Evolutionary conservation across 192 early-diverging fungal genomes (phyloP).

Genomic region (Podila verticillata): DNA sequence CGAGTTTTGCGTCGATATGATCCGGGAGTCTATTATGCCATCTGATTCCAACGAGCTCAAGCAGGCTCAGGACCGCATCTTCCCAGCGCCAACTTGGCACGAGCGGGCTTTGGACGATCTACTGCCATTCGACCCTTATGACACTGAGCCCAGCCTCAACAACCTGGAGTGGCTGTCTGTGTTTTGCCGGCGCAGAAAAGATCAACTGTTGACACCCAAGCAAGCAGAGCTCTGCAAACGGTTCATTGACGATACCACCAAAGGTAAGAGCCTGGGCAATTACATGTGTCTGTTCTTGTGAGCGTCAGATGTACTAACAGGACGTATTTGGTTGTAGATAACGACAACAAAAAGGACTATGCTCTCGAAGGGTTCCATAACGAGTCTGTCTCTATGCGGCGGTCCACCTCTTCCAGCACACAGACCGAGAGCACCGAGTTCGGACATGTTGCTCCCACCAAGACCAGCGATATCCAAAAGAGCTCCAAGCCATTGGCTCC

Average conservation of each 20-base stretch:
- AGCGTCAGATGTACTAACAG: neutral
- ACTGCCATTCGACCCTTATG: neutral
- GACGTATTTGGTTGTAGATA: neutral
- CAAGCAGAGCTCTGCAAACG: neutral
- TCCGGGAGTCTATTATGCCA: neutral
- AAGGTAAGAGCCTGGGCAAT: neutral
- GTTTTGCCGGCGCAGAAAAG: neutral
- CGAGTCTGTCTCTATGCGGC: neutral
- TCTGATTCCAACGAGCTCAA: neutral
- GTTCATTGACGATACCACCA: neutral
- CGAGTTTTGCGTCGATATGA: slow-evolving; percentile 1
- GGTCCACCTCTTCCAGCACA: neutral
- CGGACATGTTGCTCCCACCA: too few relatives aligned
- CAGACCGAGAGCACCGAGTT: neutral
- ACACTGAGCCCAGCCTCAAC: neutral
- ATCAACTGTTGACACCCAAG: neutral
- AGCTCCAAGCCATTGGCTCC: neutral
- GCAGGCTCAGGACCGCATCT: neutral
- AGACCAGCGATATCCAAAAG: neutral
- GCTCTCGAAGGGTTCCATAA: neutral
- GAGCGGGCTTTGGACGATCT: neutral
- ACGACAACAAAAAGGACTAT: neutral
- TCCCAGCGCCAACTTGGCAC: neutral
- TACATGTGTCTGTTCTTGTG: neutral
- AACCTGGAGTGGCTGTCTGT: neutral